Evolutionary conservation across 768 basidiomycete genomes (phyloP).

Genomic region (Russula foetens): DNA sequence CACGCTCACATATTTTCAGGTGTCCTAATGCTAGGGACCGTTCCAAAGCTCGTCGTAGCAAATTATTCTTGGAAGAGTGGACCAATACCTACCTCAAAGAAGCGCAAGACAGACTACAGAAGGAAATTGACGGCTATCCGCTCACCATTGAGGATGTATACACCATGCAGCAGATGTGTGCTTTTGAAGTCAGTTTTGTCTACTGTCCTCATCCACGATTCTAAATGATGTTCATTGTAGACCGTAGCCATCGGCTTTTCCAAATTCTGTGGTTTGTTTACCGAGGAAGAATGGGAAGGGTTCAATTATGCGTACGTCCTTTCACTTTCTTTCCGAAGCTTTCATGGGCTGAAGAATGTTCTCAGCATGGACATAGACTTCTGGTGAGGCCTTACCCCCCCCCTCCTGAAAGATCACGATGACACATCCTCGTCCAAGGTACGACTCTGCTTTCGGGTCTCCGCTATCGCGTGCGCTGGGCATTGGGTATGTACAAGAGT

Average conservation of each 20-base stretch:
- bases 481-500: constrained; percentile 75
- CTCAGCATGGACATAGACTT: constrained; percentile 55
- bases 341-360: constrained; percentile 4
- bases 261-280: constrained; percentile 86
- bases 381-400: constrained; percentile 36
- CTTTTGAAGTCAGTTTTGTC: constrained; percentile 59
- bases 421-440: constrained; percentile 28
- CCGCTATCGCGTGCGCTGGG: constrained; percentile 72
- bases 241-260: constrained; percentile 90
- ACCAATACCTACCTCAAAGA: constrained; percentile 59
- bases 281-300: constrained; percentile 87
- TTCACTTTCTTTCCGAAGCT: constrained; percentile 34
- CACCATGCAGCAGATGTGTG: constrained; percentile 73
- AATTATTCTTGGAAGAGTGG: constrained; percentile 58
- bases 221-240: constrained; percentile 28
- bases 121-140: constrained; percentile 50
- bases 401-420: not conserved
- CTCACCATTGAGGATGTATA: constrained; percentile 64
- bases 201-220: not conserved
- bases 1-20: constrained; percentile 23
- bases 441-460: constrained; percentile 73
- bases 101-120: constrained; percentile 53
- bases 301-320: constrained; percentile 68
- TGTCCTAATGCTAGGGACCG: constrained; percentile 53
- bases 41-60: constrained; percentile 48